Evolutionary conservation across 2,329 filamentous ascomycete genomes (phyloP).

Genomic region (Colletotrichum sp.): DNA sequence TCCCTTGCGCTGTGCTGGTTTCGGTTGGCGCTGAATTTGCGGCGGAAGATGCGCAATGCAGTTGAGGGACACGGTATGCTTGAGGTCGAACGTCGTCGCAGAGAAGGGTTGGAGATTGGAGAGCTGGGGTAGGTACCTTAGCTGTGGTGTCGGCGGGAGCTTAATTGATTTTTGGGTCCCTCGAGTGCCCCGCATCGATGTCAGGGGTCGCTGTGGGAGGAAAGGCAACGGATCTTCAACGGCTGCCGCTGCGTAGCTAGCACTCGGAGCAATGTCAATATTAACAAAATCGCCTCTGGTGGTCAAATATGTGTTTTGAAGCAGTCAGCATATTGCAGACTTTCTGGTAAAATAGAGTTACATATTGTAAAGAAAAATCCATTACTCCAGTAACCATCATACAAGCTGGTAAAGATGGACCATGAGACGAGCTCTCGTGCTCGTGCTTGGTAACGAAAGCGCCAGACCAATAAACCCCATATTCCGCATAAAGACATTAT

Average conservation of each 20-base stretch:
- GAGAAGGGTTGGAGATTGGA: not conserved
- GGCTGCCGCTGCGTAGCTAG: not conserved
- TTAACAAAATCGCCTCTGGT: not conserved
- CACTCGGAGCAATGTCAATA: not conserved
- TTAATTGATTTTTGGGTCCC: constrained; percentile 12
- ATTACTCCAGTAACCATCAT: not conserved
- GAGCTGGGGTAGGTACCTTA: constrained; percentile 5
- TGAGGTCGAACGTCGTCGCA: not conserved
- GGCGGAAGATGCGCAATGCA: not conserved
- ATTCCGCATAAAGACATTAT: not conserved
- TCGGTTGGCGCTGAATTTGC: not conserved
- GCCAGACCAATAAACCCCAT: not conserved
- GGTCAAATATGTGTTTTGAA: not conserved
- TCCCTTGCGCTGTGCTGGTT: not conserved
- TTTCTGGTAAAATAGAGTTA: not conserved
- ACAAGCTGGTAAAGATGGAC: not conserved
- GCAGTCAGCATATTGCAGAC: not conserved
- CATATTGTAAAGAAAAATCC: not conserved
- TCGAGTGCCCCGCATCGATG: constrained; percentile 4
- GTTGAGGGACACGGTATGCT: not conserved
- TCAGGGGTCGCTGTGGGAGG: not conserved
- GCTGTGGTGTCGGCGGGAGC: constrained; percentile 10
- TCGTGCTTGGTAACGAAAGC: not conserved
- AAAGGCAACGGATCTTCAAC: not conserved
- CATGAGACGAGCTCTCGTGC: not conserved